Conservation (phyloP, 1,284 basidiomycete genomes). For the Fomitopsis palustris region DNA sequence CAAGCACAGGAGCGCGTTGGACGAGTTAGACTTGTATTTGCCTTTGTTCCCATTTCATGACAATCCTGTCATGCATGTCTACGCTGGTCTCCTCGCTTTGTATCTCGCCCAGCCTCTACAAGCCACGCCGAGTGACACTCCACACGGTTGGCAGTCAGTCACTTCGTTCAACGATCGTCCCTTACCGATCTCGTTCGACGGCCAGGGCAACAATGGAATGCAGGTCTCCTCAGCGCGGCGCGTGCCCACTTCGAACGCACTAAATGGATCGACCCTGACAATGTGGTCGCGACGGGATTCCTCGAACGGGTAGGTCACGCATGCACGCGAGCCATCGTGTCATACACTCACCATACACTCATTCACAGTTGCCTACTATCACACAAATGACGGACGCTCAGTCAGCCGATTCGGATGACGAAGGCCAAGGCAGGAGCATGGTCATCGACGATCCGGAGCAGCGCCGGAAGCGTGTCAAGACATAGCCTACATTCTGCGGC, state of each 20-base stretch:
- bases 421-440: conserved; percentile 22
- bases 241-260: conserved; percentile 64
- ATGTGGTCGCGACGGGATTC: conserved; percentile 49
- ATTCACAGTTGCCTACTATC: conserved; percentile 16
- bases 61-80: conserved; percentile 73
- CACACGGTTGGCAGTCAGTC: background rate
- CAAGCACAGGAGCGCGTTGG: conserved; percentile 66
- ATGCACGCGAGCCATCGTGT: background rate
- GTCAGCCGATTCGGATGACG: conserved; percentile 42
- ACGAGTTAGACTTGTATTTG: conserved; percentile 86
- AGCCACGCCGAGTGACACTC: background rate
- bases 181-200: conserved; percentile 1
- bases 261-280: conserved; percentile 54
- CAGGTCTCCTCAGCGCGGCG: conserved; percentile 49
- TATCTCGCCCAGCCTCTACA: conserved; percentile 46
- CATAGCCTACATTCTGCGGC: background rate
- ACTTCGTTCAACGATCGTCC: background rate
- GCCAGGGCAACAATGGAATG: conserved; percentile 28
- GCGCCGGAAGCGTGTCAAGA: conserved; percentile 26
- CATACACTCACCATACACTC: background rate
- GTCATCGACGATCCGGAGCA: conserved; percentile 21
- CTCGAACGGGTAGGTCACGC: conserved; percentile 42
- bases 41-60: conserved; percentile 84
- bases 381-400: conserved; percentile 9
- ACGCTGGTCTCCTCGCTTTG: conserved; percentile 75